Conservation (phyloP, 768 basidiomycete species). For the Termitomyces sp. region DNA sequence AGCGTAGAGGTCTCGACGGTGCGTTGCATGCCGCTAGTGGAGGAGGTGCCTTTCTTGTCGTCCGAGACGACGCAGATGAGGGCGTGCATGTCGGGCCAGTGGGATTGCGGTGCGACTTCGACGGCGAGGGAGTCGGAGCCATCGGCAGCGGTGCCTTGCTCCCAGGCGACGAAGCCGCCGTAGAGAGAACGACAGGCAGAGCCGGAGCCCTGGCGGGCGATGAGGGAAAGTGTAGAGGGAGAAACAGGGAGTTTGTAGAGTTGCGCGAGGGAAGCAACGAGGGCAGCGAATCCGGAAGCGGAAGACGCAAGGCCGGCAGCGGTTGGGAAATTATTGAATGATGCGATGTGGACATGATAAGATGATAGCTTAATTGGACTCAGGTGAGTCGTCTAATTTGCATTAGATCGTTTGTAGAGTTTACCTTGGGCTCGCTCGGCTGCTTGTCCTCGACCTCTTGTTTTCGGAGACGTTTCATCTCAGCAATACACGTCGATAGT, state of each 20-base stretch:
- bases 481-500: constrained; percentile 78
- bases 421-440: constrained; percentile 62
- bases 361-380: constrained; percentile 51
- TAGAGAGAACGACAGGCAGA: constrained; percentile 98
- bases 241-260: constrained; percentile 81
- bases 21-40: constrained; percentile 96
- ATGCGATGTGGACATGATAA: constrained; percentile 82
- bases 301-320: constrained; percentile 98
- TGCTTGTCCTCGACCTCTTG: constrained; percentile 69
- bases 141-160: constrained; percentile 60
- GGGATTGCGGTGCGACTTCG: constrained; percentile 75
- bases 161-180: constrained; percentile 97
- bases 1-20: constrained; percentile 91
- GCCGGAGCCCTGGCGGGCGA: constrained; percentile 96
- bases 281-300: constrained; percentile 94
- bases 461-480: constrained; percentile 78
- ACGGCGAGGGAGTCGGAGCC: constrained; percentile 88
- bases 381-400: constrained; percentile 6
- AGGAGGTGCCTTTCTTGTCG: constrained; percentile 94
- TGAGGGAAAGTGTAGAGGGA: constrained; percentile 82
- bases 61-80: constrained; percentile 96
- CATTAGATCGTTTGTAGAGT: constrained; percentile 5
- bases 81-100: constrained; percentile 97
- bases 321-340: constrained; percentile 98
- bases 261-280: constrained; percentile 83